Base-by-base conservation (phyloP, 2,329 filamentous ascomycete genomes). In the Cladorrhinum sp. region DNA sequence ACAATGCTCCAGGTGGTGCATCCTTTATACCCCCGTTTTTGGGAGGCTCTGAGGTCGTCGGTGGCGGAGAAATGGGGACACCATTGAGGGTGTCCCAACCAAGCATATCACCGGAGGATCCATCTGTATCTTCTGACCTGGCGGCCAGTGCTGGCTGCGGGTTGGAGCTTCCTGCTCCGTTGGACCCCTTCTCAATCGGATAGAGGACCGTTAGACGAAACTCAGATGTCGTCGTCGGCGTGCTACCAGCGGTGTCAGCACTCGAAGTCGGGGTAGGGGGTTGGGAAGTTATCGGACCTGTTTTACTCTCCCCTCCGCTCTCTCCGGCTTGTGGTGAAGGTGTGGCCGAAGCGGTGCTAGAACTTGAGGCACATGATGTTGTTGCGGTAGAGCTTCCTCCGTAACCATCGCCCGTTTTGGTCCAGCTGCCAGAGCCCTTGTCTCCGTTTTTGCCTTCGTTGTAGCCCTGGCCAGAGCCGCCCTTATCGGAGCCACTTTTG, bases 161-260 rank as follows among this genome's bases (percentile, higher is more conserved):
- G 6, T 45, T n/a, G 16, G 41, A 18, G 41, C 18, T 45, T 18
- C 16, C 41, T 20, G 55, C 48, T 36, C 20, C 41, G 50, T 51
- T 55, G 3, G 57, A 23, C 22, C 52, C 50, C 36, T 41, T 38
- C 24, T 56, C 38, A 50, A 64, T 64, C 45, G 60, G 58, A 38
- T 62, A 62, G 41, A 64, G 16, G 7, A 50, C 58, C 22, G 63
- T 64, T 48, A 64, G 56, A 18, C 51, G 58, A 52, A 59, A 54
- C 45, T 58, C 23, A 4, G 51, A 36, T 25, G 60, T 62, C 32
- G 53, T 36, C 24, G 60, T 62, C 32, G 53, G 23, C 41, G 53
- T 45, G 53, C 51, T 51, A 24, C 56, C 29, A 41, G 62, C 54
- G 9, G 23, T 25, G 20, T 38, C 29, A 18, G 60, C 53, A 29